phyloP scores from a whole-genome alignment of 768 basidiomycete species.

The Multifurca ochricompacta region DNA sequence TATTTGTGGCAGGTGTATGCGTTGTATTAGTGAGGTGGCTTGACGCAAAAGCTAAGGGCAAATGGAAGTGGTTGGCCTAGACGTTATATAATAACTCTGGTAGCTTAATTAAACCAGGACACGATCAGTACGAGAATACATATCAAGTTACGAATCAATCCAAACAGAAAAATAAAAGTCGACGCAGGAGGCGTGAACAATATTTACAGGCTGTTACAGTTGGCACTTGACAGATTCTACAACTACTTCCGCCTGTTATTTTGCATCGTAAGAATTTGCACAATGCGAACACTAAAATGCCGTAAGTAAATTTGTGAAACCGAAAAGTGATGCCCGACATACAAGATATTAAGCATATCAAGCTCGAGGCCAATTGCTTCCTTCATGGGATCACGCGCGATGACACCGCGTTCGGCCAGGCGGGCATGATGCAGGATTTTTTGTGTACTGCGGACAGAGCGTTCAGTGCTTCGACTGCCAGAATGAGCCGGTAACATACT shows the following conservation, averaged over 20 bases:
- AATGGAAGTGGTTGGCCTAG: constrained; percentile 36
- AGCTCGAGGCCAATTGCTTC: constrained; percentile 75
- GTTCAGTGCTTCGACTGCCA: not conserved
- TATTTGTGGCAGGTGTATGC: constrained; percentile 32
- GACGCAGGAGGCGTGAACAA: not conserved
- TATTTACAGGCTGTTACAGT: not conserved
- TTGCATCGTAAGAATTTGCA: constrained; percentile 70
- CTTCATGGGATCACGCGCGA: constrained; percentile 65
- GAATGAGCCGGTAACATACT: constrained; percentile 39
- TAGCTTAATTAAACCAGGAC: not conserved
- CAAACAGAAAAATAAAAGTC: not conserved
- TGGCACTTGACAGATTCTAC: not conserved
- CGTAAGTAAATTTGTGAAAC: constrained; percentile 15
- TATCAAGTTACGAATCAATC: not conserved
- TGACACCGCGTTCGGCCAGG: constrained; percentile 57
- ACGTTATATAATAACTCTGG: not conserved
- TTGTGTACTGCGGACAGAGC: constrained; percentile 51
- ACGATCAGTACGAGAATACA: not conserved
- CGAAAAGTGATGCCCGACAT: constrained; percentile 24
- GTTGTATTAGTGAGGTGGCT: constrained; percentile 36
- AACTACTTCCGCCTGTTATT: constrained; percentile 45
- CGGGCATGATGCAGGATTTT: constrained; percentile 76
- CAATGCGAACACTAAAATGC: constrained; percentile 58
- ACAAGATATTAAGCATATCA: constrained; percentile 90
- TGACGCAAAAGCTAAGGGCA: constrained; percentile 35